Evolutionary conservation across 345 rosid genomes (phyloP).

Genomic region (Eucalyptus dawsonii): DNA sequence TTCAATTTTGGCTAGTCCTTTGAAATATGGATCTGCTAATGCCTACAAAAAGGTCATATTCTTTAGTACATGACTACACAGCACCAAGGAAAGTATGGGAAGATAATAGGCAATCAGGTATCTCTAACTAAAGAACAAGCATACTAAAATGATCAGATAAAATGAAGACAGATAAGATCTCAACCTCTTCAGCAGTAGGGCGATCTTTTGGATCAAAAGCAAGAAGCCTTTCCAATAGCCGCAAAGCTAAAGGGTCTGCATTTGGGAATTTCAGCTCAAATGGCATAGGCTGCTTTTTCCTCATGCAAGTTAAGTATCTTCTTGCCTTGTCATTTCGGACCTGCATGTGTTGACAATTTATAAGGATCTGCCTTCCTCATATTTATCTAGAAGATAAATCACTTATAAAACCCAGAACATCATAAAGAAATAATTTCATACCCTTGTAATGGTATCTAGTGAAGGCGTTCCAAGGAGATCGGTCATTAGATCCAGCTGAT

Average conservation of each 20-base stretch:
- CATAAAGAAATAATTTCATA: constrained; percentile 1
- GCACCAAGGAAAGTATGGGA: background rate
- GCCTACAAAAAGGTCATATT: constrained; percentile 28
- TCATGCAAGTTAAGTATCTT: constrained; percentile 87
- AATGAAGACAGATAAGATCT: background rate
- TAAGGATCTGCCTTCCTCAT: background rate
- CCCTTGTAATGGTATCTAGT: constrained; percentile 80
- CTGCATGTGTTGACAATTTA: constrained; percentile 8
- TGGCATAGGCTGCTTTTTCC: constrained; percentile 73
- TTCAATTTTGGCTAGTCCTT: constrained; percentile 78
- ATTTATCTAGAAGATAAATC: background rate
- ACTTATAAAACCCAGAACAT: background rate
- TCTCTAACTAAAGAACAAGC: background rate
- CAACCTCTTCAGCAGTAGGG: constrained; percentile 86
- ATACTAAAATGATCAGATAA: background rate
- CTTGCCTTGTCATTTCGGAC: constrained; percentile 95
- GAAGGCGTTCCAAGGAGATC: constrained; percentile 95
- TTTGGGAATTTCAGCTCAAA: constrained; percentile 71
- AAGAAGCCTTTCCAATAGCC: constrained; percentile 63
- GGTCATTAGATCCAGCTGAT: constrained; percentile 92
- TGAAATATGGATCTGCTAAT: constrained; percentile 83
- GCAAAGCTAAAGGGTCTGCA: constrained; percentile 71
- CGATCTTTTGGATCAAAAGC: constrained; percentile 93
- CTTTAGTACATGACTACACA: background rate
- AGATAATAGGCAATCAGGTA: background rate